phyloP scores from a whole-genome alignment of 2,329 filamentous ascomycete genomes.

The Alternaria sp. region DNA sequence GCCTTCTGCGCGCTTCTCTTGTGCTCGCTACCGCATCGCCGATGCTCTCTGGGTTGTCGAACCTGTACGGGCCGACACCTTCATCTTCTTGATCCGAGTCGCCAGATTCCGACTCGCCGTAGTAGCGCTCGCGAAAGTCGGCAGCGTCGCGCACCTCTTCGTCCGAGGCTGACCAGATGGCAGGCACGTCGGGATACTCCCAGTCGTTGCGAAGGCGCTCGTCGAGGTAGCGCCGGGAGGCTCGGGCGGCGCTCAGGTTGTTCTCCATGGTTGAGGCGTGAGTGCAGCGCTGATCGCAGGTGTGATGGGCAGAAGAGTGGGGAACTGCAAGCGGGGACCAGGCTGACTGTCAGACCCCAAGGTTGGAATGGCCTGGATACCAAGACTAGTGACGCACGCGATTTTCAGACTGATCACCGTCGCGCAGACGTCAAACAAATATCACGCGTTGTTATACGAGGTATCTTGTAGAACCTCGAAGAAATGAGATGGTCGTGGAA shows the following conservation, averaged over 20 bases:
- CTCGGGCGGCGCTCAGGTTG: slow-evolving; percentile 52
- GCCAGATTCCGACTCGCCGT: slow-evolving; percentile 43
- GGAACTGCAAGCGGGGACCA: background rate
- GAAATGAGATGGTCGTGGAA: background rate
- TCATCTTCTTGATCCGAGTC: slow-evolving; percentile 36
- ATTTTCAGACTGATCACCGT: background rate
- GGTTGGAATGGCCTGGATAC: background rate
- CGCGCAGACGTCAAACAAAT: background rate
- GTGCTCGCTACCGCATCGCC: slow-evolving; percentile 45
- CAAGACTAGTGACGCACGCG: slow-evolving; percentile 6
- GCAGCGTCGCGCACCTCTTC: slow-evolving; percentile 40
- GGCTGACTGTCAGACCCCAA: background rate
- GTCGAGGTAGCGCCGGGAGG: slow-evolving; percentile 51
- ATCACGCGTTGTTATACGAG: background rate
- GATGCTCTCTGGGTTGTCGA: slow-evolving; percentile 55
- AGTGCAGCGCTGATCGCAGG: background rate
- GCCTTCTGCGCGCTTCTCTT: slow-evolving; percentile 43
- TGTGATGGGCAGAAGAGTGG: slow-evolving; percentile 1
- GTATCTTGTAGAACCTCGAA: background rate
- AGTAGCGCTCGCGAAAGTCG: slow-evolving; percentile 54
- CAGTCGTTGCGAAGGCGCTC: slow-evolving; percentile 55
- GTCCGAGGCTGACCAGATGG: slow-evolving; percentile 42
- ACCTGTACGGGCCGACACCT: slow-evolving; percentile 44
- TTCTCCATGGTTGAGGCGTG: slow-evolving; percentile 37
- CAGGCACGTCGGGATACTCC: slow-evolving; percentile 48